phyloP scores from a whole-genome alignment of 202 grass and related monocot genomes.

The Saccharum hybrid region DNA sequence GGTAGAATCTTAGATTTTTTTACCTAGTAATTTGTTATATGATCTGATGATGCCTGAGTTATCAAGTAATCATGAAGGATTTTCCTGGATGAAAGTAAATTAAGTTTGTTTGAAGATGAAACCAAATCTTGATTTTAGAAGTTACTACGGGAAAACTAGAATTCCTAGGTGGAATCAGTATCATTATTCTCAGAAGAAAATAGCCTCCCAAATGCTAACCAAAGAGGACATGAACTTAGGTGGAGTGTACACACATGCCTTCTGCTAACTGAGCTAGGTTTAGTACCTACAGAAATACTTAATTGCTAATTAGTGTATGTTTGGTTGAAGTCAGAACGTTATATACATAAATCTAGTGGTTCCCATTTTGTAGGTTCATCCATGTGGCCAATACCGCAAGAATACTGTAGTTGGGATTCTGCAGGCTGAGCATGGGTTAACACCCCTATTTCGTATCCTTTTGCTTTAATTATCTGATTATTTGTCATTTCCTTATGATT shows the following conservation, averaged over 20 bases:
- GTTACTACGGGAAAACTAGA: neutral
- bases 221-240: constrained; percentile 3
- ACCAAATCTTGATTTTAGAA: neutral
- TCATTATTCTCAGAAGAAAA: neutral
- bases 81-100: constrained; percentile 10
- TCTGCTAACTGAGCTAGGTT: neutral
- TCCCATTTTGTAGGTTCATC: constrained; percentile 75
- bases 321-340: neutral
- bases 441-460: constrained; percentile 88
- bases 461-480: constrained; percentile 32
- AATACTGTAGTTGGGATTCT: constrained; percentile 95
- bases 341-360: neutral
- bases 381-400: constrained; percentile 92
- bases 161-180: neutral
- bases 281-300: constrained; percentile 1
- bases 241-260: neutral
- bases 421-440: constrained; percentile 79
- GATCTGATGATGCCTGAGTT: neutral
- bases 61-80: neutral
- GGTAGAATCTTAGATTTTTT: constrained; percentile 6
- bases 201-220: neutral
- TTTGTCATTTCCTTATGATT: constrained; percentile 15
- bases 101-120: constrained; percentile 31
- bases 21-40: neutral
- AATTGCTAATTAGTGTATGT: constrained; percentile 25